phyloP scores from a whole-genome alignment of 768 basidiomycete genomes.

The Calocybe indica region DNA sequence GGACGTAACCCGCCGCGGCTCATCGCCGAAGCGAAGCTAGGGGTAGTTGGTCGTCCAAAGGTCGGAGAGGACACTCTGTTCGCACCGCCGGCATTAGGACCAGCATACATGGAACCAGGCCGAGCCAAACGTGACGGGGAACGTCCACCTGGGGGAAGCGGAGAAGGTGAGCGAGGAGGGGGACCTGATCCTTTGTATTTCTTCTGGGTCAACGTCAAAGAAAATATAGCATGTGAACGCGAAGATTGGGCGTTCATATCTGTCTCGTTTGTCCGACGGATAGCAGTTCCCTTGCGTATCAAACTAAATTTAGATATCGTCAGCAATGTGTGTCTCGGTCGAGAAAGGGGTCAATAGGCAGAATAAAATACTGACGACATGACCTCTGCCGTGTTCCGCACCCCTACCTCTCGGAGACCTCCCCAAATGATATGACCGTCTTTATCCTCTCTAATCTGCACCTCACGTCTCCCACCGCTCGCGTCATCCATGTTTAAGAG shows the following conservation, averaged over 20 bases:
- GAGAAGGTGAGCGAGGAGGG: constrained; percentile 73
- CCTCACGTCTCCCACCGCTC: constrained; percentile 66
- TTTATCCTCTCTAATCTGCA: constrained; percentile 96
- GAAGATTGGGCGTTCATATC: constrained; percentile 99
- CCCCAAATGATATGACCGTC: constrained; percentile 97
- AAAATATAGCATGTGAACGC: constrained; percentile 98
- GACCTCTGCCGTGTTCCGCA: constrained; percentile 81
- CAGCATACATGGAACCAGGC: constrained; percentile 71
- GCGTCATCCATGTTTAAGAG: constrained; percentile 73
- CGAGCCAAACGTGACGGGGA: constrained; percentile 75
- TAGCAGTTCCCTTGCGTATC: constrained; percentile 83
- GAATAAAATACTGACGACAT: constrained; percentile 66
- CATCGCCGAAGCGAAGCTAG: constrained; percentile 74
- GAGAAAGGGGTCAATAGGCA: background rate
- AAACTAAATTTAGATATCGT: constrained; percentile 40
- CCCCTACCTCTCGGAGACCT: constrained; percentile 86
- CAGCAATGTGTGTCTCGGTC: constrained; percentile 3
- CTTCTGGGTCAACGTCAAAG: constrained; percentile 88
- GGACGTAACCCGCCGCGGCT: constrained; percentile 67
- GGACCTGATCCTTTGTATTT: constrained; percentile 68
- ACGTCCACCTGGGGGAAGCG: constrained; percentile 66
- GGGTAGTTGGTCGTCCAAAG: constrained; percentile 71
- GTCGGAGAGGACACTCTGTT: constrained; percentile 71
- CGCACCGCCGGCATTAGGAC: constrained; percentile 27
- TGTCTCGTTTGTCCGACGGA: constrained; percentile 93